Conservation (phyloP, 108 stramenopile species). For the Cyclotella atomus region DNA sequence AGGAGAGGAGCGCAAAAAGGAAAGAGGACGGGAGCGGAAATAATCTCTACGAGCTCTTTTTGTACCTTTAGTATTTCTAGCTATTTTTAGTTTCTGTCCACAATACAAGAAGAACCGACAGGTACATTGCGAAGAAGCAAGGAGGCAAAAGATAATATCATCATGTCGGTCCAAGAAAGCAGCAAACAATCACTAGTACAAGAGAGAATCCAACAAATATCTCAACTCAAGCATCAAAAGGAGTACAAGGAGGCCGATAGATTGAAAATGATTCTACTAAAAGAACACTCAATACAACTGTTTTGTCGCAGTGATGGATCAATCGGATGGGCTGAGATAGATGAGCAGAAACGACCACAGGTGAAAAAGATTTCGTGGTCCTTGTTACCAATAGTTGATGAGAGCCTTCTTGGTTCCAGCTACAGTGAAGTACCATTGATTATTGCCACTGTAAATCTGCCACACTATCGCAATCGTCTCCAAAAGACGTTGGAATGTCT, state of each 20-base stretch:
- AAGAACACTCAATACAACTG: constrained; percentile 19
- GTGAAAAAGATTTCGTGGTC: constrained; percentile 5
- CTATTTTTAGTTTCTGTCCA: no score
- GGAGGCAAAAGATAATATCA: no score
- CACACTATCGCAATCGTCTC: constrained; percentile 31
- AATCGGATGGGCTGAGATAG: constrained; percentile 24
- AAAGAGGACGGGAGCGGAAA: no score
- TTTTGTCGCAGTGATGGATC: constrained; percentile 29
- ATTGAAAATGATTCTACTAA: constrained; percentile 18
- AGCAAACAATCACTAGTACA: no score
- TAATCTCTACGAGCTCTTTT: no score
- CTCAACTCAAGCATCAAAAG: constrained; percentile 12
- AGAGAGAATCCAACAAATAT: constrained; percentile 3
- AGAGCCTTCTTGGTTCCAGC: background rate
- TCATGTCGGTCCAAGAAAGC: no score
- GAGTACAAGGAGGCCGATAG: constrained; percentile 32
- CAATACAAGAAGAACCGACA: no score
- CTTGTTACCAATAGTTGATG: background rate
- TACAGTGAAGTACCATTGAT: constrained; percentile 15
- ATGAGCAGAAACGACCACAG: background rate
- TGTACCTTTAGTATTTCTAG: no score
- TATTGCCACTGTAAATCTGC: constrained; percentile 27
- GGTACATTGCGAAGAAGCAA: no score
- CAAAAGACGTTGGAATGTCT: constrained; percentile 21
- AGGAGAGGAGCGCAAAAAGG: no score